These are phyloP conservation scores for Musa itinerans DNA, from an alignment of 176 grass and related monocot species.

Conservation along the genomic window DNA sequence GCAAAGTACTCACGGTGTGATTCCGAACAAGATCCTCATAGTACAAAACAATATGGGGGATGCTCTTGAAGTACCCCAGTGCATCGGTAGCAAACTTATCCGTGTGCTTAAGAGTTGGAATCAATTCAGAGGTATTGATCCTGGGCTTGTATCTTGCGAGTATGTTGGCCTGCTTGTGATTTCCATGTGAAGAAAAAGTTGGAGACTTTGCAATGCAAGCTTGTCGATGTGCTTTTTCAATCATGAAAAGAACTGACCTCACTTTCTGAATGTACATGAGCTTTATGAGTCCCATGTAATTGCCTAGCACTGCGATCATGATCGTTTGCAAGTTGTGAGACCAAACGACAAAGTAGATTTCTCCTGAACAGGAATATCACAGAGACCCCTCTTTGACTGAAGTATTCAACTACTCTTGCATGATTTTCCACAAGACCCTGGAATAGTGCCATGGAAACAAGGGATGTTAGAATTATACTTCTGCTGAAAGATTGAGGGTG, in stretches of 20 bases:
- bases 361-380: constrained; percentile 89
- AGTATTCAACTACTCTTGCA: constrained; percentile 59
- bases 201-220: not conserved
- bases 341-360: constrained; percentile 58
- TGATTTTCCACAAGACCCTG: constrained; percentile 78
- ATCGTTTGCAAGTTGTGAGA: constrained; percentile 82
- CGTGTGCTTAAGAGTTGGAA: constrained; percentile 43
- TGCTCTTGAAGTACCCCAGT: constrained; percentile 58
- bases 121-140: constrained; percentile 50
- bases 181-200: not conserved
- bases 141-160: constrained; percentile 70
- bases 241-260: constrained; percentile 41
- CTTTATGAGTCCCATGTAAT: constrained; percentile 82
- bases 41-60: constrained; percentile 58
- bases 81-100: constrained; percentile 51
- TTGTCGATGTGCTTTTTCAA: too few species aligned
- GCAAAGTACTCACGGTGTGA: constrained; percentile 41
- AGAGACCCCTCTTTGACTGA: constrained; percentile 69
- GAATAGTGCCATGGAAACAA: constrained; percentile 21
- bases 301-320: constrained; percentile 67
- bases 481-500: not conserved
- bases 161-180: constrained; percentile 45
- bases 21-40: constrained; percentile 80
- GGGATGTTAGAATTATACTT: not conserved
- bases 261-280: constrained; percentile 57